These are phyloP conservation scores for Phylloporus arenicola DNA, from an alignment of 768 basidiomycete species.

Conservation along the genomic window DNA sequence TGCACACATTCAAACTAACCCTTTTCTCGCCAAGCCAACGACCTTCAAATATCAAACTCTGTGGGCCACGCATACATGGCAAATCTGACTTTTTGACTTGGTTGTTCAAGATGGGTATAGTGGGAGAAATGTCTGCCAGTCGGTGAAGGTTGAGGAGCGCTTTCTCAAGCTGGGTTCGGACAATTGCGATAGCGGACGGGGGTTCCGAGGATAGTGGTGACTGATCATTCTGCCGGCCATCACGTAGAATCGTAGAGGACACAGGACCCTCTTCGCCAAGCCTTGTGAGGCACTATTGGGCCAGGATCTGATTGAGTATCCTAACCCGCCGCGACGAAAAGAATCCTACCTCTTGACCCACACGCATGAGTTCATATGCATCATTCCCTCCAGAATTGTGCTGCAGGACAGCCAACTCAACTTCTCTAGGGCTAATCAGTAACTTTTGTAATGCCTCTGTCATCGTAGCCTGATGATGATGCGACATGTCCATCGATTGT, in stretches of 20 bases:
- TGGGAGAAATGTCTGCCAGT: slow-evolving; percentile 48
- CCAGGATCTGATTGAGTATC: background rate
- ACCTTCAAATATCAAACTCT: slow-evolving; percentile 52
- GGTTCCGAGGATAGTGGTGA: slow-evolving; percentile 21
- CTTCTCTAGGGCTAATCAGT: slow-evolving; percentile 34
- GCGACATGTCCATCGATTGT: slow-evolving; percentile 23
- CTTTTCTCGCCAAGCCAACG: slow-evolving; percentile 51
- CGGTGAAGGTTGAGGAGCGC: slow-evolving; percentile 45
- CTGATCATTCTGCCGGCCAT: slow-evolving; percentile 15
- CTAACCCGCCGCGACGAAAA: background rate
- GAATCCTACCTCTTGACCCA: slow-evolving; percentile 42
- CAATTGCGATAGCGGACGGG: slow-evolving; percentile 21
- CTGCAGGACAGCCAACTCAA: slow-evolving; percentile 34
- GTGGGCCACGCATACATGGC: slow-evolving; percentile 43
- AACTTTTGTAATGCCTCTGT: slow-evolving; percentile 37
- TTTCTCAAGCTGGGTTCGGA: slow-evolving; percentile 38
- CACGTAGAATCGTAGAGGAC: slow-evolving; percentile 15
- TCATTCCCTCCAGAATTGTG: slow-evolving; percentile 37
- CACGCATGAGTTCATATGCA: slow-evolving; percentile 51
- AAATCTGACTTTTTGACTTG: slow-evolving; percentile 38
- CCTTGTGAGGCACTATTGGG: slow-evolving; percentile 19
- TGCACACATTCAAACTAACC: slow-evolving; percentile 30
- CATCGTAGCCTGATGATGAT: slow-evolving; percentile 29
- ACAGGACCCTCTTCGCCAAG: slow-evolving; percentile 4
- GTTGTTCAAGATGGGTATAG: slow-evolving; percentile 47